These are phyloP conservation scores for Crithidia brevicula DNA, from an alignment of 208 protist species.

Conservation along the genomic window DNA sequence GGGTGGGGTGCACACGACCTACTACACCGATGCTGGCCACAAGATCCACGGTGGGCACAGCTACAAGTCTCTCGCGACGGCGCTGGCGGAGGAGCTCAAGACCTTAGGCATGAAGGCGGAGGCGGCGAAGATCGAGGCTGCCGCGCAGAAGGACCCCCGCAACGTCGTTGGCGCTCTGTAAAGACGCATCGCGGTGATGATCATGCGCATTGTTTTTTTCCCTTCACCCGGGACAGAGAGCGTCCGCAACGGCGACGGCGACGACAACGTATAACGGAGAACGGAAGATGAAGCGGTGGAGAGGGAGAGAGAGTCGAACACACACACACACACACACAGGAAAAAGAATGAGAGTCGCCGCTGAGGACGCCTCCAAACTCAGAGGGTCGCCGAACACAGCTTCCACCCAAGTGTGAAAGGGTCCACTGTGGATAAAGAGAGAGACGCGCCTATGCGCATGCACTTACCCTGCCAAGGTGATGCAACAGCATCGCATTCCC, in stretches of 20 bases:
- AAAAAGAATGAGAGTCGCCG: too few species aligned
- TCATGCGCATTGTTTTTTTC: too few species aligned
- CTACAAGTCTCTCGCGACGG: slow-evolving; percentile 72
- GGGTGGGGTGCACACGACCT: slow-evolving; percentile 66
- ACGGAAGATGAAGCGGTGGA: not conserved
- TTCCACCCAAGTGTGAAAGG: too few species aligned
- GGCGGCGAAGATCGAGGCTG: slow-evolving; percentile 67
- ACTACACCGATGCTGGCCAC: slow-evolving; percentile 61
- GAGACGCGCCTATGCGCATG: too few species aligned
- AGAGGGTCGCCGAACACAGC: too few species aligned
- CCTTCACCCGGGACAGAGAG: too few species aligned
- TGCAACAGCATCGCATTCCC: not conserved
- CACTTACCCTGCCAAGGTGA: too few species aligned
- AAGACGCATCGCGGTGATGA: too few species aligned
- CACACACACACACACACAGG: slow-evolving; percentile 8
- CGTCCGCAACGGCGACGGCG: too few species aligned
- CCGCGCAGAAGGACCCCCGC: slow-evolving; percentile 62
- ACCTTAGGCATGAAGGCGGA: slow-evolving; percentile 67
- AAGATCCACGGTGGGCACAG: slow-evolving; percentile 76
- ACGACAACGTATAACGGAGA: too few species aligned
- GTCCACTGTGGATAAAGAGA: too few species aligned
- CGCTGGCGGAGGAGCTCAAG: slow-evolving; percentile 69
- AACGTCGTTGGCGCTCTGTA: slow-evolving; percentile 51
- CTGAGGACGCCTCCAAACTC: too few species aligned
- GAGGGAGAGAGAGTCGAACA: not conserved